Evolutionary conservation across 106 monocot species (phyloP).

Genomic region (Dioscorea zingiberensis): DNA sequence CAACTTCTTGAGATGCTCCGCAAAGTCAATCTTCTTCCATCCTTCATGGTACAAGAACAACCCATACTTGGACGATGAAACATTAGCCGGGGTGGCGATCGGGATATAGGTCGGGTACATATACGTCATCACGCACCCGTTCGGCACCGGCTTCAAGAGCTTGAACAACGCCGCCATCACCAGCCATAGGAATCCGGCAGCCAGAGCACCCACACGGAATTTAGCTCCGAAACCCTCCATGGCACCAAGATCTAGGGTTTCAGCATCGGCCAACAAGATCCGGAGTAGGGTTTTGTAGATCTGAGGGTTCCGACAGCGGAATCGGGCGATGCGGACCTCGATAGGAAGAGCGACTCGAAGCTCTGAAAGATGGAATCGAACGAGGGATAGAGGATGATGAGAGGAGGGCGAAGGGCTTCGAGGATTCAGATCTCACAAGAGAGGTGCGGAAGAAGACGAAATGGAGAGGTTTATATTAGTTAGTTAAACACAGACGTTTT

Average conservation of each 20-base stretch:
- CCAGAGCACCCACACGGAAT: constrained; percentile 35
- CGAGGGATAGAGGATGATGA: no score
- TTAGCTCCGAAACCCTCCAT: constrained; percentile 43
- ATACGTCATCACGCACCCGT: constrained; percentile 89
- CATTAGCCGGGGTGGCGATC: constrained; percentile 47
- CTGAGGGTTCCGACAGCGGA: background rate
- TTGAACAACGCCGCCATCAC: constrained; percentile 39
- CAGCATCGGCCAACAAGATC: background rate
- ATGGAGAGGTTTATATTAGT: no score
- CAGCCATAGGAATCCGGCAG: background rate
- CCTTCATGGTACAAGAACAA: constrained; percentile 95
- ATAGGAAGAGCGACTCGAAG: background rate
- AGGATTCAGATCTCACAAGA: no score
- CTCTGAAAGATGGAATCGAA: background rate
- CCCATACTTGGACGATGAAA: constrained; percentile 70
- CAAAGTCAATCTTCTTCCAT: constrained; percentile 92
- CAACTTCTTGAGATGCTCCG: constrained; percentile 63
- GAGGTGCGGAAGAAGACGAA: no score
- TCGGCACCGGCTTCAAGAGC: constrained; percentile 63
- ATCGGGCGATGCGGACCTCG: background rate
- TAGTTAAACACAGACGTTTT: no score
- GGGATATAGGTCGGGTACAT: constrained; percentile 99
- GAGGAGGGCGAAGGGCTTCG: no score
- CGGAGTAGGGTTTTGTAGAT: background rate
- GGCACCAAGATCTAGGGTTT: background rate